Conservation (phyloP, 257 asterid genomes). For the Solanum phureja region DNA sequence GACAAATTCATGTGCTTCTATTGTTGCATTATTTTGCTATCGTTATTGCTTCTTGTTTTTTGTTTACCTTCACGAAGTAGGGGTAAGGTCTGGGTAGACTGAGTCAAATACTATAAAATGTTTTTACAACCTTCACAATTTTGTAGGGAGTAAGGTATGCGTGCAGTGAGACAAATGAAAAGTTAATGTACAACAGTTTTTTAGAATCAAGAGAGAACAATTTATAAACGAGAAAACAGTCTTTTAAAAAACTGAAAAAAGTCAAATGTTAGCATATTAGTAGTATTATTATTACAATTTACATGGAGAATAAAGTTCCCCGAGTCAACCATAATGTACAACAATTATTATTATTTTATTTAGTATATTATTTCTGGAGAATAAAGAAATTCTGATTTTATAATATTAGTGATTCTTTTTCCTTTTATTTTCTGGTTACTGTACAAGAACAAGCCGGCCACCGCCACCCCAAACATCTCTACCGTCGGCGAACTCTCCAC, state of each 20-base stretch:
- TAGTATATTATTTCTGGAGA: background rate
- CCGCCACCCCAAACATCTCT: constrained; percentile 23
- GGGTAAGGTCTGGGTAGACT: too few species aligned
- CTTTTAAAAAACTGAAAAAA: too few species aligned
- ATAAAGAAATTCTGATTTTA: background rate
- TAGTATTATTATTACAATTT: background rate
- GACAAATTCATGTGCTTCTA: background rate
- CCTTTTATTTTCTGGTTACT: constrained; percentile 1
- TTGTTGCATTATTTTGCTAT: background rate
- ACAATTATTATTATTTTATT: background rate
- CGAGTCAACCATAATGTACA: background rate
- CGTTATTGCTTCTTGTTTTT: background rate
- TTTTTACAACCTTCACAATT: background rate
- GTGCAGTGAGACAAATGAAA: too few species aligned
- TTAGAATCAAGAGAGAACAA: background rate
- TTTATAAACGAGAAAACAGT: too few species aligned
- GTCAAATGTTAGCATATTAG: background rate
- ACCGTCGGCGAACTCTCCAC: constrained; percentile 10
- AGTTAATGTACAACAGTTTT: background rate
- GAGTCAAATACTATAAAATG: background rate
- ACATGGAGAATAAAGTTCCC: background rate
- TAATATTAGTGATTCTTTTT: background rate
- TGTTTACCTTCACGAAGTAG: too few species aligned
- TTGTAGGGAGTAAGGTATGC: background rate
- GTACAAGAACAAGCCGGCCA: constrained; percentile 32